Percentiles rank a stretch among this genome's conserved stretches.
phyloP scores from a whole-genome alignment of 192 early-diverging fungal species.

The Umbelopsis sp. region DNA sequence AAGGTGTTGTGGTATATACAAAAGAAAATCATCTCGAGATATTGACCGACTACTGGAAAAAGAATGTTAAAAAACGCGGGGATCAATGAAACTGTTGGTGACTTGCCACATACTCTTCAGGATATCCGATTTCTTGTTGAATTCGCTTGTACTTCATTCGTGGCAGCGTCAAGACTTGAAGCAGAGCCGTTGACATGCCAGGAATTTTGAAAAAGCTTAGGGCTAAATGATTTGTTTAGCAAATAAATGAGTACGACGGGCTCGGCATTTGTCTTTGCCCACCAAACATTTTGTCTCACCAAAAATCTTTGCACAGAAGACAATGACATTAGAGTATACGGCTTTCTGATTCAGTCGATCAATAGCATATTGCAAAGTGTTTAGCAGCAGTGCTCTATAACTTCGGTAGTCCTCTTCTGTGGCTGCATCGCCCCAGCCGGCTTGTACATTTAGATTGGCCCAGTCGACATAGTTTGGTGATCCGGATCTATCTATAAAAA shows the following conservation, averaged over 20 bases:
- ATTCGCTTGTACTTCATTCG: slow-evolving; percentile 14
- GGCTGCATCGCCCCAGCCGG: neutral
- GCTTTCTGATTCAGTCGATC: slow-evolving; percentile 46
- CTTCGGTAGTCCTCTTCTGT: slow-evolving; percentile 18
- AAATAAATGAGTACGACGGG: neutral
- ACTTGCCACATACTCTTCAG: slow-evolving; percentile 1
- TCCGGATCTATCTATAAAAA: slow-evolving; percentile 13
- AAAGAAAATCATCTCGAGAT: neutral
- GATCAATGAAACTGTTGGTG: neutral
- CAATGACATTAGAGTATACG: slow-evolving; percentile 52
- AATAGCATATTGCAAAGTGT: slow-evolving; percentile 48
- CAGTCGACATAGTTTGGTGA: slow-evolving; percentile 27
- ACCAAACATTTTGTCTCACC: slow-evolving; percentile 6
- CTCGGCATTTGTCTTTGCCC: no score
- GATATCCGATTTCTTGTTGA: slow-evolving; percentile 18
- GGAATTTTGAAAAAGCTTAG: slow-evolving; percentile 55
- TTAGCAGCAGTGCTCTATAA: slow-evolving; percentile 38
- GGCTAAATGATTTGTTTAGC: slow-evolving; percentile 17
- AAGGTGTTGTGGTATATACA: neutral
- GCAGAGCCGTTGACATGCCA: slow-evolving; percentile 45
- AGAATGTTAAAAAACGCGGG: neutral
- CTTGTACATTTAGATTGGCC: neutral
- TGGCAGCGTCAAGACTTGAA: slow-evolving; percentile 46
- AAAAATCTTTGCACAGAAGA: slow-evolving; percentile 54
- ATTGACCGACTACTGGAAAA: neutral